Evolutionary conservation across 306 rosid genomes (phyloP).

Genomic region (Cicer chorassanicum): DNA sequence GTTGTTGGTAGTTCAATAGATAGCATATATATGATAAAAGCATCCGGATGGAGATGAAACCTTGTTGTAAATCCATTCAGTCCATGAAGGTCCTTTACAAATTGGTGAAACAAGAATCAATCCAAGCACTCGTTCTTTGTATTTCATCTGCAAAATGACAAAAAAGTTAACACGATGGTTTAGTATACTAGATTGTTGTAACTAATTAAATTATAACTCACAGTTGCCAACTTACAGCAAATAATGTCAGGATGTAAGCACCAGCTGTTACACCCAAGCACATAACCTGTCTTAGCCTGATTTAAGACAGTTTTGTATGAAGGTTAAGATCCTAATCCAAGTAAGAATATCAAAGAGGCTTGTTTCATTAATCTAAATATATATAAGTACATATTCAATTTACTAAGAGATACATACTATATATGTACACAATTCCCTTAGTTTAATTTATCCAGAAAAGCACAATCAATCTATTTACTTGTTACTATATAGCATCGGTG

Average conservation of each 20-base stretch:
- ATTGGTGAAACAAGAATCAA: constrained; percentile 85
- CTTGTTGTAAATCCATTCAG: constrained; percentile 92
- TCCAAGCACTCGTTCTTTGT: constrained; percentile 77
- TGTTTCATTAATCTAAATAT: constrained; percentile 5
- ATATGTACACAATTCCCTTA: constrained; percentile 13
- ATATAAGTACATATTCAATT: neutral
- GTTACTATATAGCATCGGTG: neutral
- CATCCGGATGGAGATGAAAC: constrained; percentile 48
- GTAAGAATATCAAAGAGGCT: constrained; percentile 18
- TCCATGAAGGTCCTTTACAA: constrained; percentile 83
- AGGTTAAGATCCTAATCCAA: constrained; percentile 37
- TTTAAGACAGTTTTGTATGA: constrained; percentile 37
- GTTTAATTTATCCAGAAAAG: constrained; percentile 22
- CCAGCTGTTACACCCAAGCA: constrained; percentile 92
- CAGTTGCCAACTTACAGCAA: constrained; percentile 68
- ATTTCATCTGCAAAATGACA: constrained; percentile 68
- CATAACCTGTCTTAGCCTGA: constrained; percentile 78
- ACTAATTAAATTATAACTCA: constrained; percentile 10
- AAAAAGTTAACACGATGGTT: constrained; percentile 20
- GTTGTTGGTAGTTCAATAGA: constrained; percentile 30
- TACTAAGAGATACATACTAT: neutral
- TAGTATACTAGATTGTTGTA: constrained; percentile 20
- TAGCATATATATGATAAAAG: constrained; percentile 14
- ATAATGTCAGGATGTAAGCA: constrained; percentile 80
- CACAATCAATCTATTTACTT: constrained; percentile 13